Evolutionary conservation across 2,329 filamentous ascomycete genomes (phyloP).

Genomic region (Bipolaris sorokiniana): DNA sequence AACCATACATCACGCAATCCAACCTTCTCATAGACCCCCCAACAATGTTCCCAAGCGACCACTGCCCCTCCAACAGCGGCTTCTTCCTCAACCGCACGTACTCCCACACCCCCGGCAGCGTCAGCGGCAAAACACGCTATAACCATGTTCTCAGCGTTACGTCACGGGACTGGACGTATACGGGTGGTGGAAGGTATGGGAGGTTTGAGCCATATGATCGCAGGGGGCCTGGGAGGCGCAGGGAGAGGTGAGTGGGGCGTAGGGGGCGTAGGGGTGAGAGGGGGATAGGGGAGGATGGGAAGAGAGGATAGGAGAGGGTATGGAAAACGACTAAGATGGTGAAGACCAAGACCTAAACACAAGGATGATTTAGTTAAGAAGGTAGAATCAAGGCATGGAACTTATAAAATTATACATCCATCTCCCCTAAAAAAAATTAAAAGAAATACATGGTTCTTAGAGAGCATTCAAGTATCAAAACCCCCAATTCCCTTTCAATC

Average conservation of each 20-base stretch:
- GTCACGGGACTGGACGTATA: slow-evolving; percentile 6
- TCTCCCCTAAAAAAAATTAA: too few relatives aligned
- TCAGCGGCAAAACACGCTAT: background rate
- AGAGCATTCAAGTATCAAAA: too few relatives aligned
- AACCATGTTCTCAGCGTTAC: background rate
- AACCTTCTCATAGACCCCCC: background rate
- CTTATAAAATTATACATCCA: too few relatives aligned
- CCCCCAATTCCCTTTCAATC: too few relatives aligned
- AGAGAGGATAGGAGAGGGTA: too few relatives aligned
- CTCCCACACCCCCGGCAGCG: slow-evolving; percentile 1
- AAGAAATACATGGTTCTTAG: too few relatives aligned
- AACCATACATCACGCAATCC: background rate
- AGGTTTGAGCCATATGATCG: slow-evolving; percentile 9
- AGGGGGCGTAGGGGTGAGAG: background rate
- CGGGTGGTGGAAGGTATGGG: slow-evolving; percentile 6
- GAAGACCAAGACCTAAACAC: too few relatives aligned
- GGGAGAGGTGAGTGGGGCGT: slow-evolving; percentile 3
- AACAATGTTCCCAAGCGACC: slow-evolving; percentile 7
- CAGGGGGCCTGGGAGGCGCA: background rate
- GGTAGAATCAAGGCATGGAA: too few relatives aligned
- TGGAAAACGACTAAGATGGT: too few relatives aligned
- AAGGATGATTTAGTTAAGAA: too few relatives aligned
- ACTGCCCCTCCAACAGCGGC: background rate
- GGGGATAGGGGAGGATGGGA: too few relatives aligned
- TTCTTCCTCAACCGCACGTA: slow-evolving; percentile 11